These are phyloP conservation scores for Corchorus olitorius DNA, from an alignment of 345 rosid genomes.

Conservation along the genomic window DNA sequence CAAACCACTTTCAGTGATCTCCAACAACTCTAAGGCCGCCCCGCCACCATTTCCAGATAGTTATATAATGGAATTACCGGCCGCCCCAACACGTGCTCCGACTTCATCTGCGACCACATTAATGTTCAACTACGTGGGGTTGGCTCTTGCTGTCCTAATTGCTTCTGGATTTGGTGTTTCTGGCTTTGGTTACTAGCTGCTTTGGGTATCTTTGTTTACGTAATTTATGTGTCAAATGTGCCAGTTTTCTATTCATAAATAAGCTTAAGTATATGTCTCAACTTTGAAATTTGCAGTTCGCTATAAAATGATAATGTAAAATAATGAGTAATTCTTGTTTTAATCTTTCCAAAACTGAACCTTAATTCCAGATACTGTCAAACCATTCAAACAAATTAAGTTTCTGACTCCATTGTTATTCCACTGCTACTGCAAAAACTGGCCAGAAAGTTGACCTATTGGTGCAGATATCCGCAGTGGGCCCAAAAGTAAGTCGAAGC, in stretches of 20 bases:
- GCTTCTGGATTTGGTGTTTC: not conserved
- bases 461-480: too few relatives aligned
- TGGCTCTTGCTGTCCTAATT: conserved; percentile 9
- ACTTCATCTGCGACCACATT: not conserved
- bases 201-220: not conserved
- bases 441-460: too few relatives aligned
- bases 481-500: too few relatives aligned
- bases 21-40: not conserved
- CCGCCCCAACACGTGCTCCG: not conserved
- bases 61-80: not conserved
- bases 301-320: not conserved
- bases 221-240: not conserved
- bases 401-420: too few relatives aligned
- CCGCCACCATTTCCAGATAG: too few relatives aligned
- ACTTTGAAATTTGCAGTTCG: not conserved
- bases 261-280: not conserved
- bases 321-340: too few relatives aligned
- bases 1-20: not conserved
- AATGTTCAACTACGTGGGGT: not conserved
- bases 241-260: not conserved
- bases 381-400: too few relatives aligned
- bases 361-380: too few relatives aligned
- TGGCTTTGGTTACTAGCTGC: not conserved
- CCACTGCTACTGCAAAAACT: too few relatives aligned
- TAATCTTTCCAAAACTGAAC: too few relatives aligned